phyloP scores from a whole-genome alignment of 495 filamentous ascomycete species.

The Massariosphaeria phaeospora region DNA sequence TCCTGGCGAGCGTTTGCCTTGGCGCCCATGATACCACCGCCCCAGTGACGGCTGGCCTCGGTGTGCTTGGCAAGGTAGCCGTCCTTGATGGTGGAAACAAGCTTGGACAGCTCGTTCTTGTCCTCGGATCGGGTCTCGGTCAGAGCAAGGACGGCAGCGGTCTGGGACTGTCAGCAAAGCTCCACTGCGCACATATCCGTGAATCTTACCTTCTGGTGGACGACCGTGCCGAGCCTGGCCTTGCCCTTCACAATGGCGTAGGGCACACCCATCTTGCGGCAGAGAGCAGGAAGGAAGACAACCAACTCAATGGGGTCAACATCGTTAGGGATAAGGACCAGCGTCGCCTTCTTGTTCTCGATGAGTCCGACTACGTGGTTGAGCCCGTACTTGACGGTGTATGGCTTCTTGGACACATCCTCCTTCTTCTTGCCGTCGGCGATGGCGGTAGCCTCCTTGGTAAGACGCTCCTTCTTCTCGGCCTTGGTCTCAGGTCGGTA shows the following conservation, averaged over 20 bases:
- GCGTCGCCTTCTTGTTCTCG: conserved; percentile 99
- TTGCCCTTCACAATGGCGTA: conserved; percentile 99
- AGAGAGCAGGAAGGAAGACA: conserved; percentile 97
- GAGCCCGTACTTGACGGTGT: conserved; percentile 97
- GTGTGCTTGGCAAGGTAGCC: conserved; percentile 95
- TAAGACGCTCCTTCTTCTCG: conserved; percentile 99
- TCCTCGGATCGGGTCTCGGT: conserved; percentile 97
- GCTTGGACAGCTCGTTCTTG: conserved; percentile 95
- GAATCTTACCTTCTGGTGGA: conserved; percentile 89
- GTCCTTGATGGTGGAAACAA: conserved; percentile 94
- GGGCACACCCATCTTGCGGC: conserved; percentile 99
- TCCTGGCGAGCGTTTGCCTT: conserved; percentile 90
- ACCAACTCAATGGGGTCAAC: conserved; percentile 99
- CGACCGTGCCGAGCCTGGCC: conserved; percentile 95
- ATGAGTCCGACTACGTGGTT: conserved; percentile 99
- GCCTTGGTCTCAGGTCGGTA: conserved; percentile 98
- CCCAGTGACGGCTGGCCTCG: conserved; percentile 90
- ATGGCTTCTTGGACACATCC: conserved; percentile 99
- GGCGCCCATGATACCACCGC: conserved; percentile 98
- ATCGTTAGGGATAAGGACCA: conserved; percentile 98
- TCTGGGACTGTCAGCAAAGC: conserved; percentile 53
- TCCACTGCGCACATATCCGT: no score
- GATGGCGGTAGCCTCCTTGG: conserved; percentile 95
- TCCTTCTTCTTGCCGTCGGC: conserved; percentile 99
- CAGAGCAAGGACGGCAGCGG: conserved; percentile 89